Base-by-base conservation (phyloP, 495 filamentous ascomycete genomes). In the Xylaria longipes region DNA sequence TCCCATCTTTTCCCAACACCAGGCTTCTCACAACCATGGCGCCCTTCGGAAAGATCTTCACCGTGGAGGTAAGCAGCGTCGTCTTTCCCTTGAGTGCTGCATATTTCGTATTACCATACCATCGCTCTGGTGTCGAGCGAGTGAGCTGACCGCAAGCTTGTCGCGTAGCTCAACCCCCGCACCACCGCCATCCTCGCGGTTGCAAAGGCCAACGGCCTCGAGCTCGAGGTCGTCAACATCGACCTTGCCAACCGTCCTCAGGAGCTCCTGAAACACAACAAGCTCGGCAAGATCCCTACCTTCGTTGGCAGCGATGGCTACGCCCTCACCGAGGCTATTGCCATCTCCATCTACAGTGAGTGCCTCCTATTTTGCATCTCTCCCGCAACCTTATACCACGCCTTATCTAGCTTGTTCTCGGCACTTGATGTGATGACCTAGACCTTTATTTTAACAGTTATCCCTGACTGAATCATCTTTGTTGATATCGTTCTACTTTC, bases 271-370 rank as follows among this genome's bases (percentile, higher is more conserved):
- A 92, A 95, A 84, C 77, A 92, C 83, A 95, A 95, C 86, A 89
- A 91, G 77, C 91, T 97, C 67, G 93, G 92, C 84, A 94, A 92
- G 87, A 84, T 98, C 77, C 96, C 96, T 67, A 91, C 94, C 74
- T 98, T 99, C 83, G 90, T 93, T 74, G 95, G 95, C 76, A 87
- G 89, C 76, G 96, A 99, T 86, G 96, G 96, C 81, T 99, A 91
- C 84, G 87, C 87, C 73, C 89, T 99, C 65, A 89, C 87, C 69
- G 96, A 99, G 90, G 88, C 81, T 82, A 95, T 98, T 74, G 96
- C 96, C 81, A 96, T 99, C 76, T 93, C 94, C 77, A 92, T 99
- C 86, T 99, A 98, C 85, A 85, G 96, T 99, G 92, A 74, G 96
- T 57, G 14, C 2, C 27, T 48, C 22, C 39, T 64, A 2, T 71